A percentile compares a stretch with the other conserved stretches of the same genome.
Conservation (phyloP, 129 eudicot genomes). For the Artemisia tridentata region DNA sequence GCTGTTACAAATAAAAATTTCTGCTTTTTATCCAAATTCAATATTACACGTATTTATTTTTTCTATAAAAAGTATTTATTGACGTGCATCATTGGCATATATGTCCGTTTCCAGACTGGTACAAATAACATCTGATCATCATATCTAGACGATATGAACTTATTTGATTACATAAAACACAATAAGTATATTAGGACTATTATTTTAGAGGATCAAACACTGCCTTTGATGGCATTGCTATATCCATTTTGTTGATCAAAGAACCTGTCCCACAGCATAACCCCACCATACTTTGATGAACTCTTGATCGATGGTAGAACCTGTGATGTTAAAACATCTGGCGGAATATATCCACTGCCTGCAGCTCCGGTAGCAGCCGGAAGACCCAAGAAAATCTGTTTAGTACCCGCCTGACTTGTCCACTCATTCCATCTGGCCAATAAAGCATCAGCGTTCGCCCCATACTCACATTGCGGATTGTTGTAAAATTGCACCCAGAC, state of each 20-base stretch:
- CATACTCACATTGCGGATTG: constrained; percentile 47
- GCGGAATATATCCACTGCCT: constrained; percentile 56
- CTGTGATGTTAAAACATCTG: constrained; percentile 44
- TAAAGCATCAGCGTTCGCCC: constrained; percentile 35
- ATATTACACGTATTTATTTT: too few species aligned
- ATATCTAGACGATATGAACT: neutral
- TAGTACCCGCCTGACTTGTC: constrained; percentile 29
- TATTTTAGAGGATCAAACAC: constrained; percentile 27
- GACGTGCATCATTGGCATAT: too few species aligned
- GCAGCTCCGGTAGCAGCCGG: constrained; percentile 58
- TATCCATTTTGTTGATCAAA: constrained; percentile 36
- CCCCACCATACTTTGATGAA: constrained; percentile 63
- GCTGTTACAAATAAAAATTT: too few species aligned
- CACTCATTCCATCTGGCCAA: constrained; percentile 59
- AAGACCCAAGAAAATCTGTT: constrained; percentile 57
- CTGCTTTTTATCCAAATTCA: too few species aligned
- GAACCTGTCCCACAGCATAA: constrained; percentile 43
- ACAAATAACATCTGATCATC: neutral
- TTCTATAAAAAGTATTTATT: neutral
- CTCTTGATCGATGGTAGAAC: constrained; percentile 56
- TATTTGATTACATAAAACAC: neutral
- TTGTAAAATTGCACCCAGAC: constrained; percentile 80
- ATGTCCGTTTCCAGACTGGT: neutral
- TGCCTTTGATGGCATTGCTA: constrained; percentile 38
- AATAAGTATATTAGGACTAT: neutral